Base-by-base conservation (phyloP, 169 alveolate species). In the Pseudocohnilembus persalinus region DNA sequence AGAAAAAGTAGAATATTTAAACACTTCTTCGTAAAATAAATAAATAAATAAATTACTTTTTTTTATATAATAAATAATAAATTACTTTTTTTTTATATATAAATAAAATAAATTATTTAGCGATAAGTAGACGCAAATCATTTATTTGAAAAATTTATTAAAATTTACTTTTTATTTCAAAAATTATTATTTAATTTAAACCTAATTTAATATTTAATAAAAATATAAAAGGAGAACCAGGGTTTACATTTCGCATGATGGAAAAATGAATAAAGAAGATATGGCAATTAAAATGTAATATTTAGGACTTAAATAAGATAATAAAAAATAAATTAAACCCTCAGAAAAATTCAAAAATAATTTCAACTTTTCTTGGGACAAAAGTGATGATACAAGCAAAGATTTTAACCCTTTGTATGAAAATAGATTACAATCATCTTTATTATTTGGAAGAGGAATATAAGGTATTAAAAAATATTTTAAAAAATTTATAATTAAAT, bases 391-490 rank as follows among this genome's bases (percentile, higher is more conserved):
- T 87, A 92, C 95, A 64, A 87, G 93, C 6, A 83, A 76, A 1
- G 93, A 92, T 89, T 84, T 80, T 87, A 97, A 98, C 85, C 99
- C 98, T 0, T 84, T 97, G 32, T 98, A 96, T 88, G 95, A 91
- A 77, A 89, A 97, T 80, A 83, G 98, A 35, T 90, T 96, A 33
- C 96, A 96, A 80, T 96, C 98, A 0, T 97, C 96, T 85, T 90
- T 97, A 76, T 88, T 97, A 64, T 97, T 97, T 79, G 99, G 99
- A 0, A 85, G 98, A 77, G 99, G 99, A 35, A 79, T 95, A 74
- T 83, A 88, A 91, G 29, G 98, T 97, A 15, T 97, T 97, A 82
- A 90, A 27, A 1, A 0, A 0, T 64, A 28, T 77, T 96, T 96
- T 92, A 95, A 96, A 84, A 97, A 96, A 75, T 90, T 90, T 31